phyloP scores from a whole-genome alignment of 2,329 filamentous ascomycete genomes.

The Alternaria triticina region DNA sequence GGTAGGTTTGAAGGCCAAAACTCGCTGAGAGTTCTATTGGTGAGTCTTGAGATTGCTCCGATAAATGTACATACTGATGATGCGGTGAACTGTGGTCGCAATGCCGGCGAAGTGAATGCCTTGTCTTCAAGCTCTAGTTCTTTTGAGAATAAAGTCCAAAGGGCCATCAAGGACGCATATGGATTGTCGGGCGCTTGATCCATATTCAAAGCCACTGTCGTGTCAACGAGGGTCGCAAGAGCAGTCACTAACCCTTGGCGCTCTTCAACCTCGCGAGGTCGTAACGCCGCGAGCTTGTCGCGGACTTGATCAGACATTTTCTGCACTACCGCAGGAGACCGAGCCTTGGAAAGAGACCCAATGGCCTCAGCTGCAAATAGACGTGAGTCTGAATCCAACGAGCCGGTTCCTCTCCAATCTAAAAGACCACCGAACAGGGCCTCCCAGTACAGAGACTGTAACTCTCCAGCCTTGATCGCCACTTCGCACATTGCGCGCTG shows the following conservation, averaged over 20 bases:
- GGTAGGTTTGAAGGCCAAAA: slow-evolving; percentile 16
- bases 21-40: slow-evolving; percentile 3
- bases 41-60: slow-evolving; percentile 33
- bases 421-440: slow-evolving; percentile 74
- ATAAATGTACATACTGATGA: slow-evolving; percentile 67
- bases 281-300: slow-evolving; percentile 55
- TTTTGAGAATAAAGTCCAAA: slow-evolving; percentile 41
- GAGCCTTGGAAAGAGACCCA: slow-evolving; percentile 61
- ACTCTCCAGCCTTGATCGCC: slow-evolving; percentile 68
- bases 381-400: slow-evolving; percentile 75
- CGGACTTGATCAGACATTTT: slow-evolving; percentile 53
- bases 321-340: slow-evolving; percentile 39
- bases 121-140: slow-evolving; percentile 48
- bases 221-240: slow-evolving; percentile 46
- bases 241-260: slow-evolving; percentile 71
- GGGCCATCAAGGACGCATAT: slow-evolving; percentile 23
- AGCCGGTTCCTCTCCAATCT: slow-evolving; percentile 87
- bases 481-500: slow-evolving; percentile 82
- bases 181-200: background rate
- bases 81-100: slow-evolving; percentile 69
- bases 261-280: slow-evolving; percentile 69
- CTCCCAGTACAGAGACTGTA: slow-evolving; percentile 70
- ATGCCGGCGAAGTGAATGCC: slow-evolving; percentile 49
- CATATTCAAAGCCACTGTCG: background rate
- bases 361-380: slow-evolving; percentile 74